Evolutionary conservation across 371 early-diverging fungal species (phyloP).

Genomic region (Synchytrium microbalum): DNA sequence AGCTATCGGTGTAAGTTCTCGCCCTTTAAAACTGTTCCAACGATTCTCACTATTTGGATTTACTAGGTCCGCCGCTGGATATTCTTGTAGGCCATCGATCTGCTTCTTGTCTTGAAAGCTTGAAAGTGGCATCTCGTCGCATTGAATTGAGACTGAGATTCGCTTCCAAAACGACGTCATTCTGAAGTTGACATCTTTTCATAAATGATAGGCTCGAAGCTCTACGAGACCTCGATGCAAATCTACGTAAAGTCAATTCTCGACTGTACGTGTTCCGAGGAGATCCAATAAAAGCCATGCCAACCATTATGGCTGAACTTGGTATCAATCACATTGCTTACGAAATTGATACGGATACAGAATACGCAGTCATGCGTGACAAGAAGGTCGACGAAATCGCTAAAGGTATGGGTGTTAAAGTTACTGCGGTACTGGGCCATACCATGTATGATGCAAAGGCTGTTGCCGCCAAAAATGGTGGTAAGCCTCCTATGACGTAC

Average conservation of each 20-base stretch:
- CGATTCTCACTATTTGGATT: no score
- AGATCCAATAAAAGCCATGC: constrained; percentile 12
- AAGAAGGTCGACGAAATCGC: constrained; percentile 4
- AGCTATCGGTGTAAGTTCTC: no score
- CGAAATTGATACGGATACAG: constrained; percentile 16
- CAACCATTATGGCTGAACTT: neutral
- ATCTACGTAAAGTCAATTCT: constrained; percentile 12
- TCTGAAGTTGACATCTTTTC: no score
- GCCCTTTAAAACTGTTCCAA: no score
- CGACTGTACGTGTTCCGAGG: constrained; percentile 18
- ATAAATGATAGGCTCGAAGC: constrained; percentile 6
- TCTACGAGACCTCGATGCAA: constrained; percentile 11
- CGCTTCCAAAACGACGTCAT: no score
- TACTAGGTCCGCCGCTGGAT: no score
- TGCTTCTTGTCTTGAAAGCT: no score
- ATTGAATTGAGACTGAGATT: no score
- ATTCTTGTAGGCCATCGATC: no score
- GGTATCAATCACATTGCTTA: constrained; percentile 8
- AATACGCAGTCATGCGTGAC: constrained; percentile 13
- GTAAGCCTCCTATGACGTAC: constrained; percentile 19
- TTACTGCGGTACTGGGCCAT: constrained; percentile 11
- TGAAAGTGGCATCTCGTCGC: no score
- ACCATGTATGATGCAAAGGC: constrained; percentile 16
- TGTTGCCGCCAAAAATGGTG: constrained; percentile 15
- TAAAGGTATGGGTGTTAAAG: constrained; percentile 6